Evolutionary conservation across 371 early-diverging fungal genomes (phyloP).

Genomic region (Smittium culicis): DNA sequence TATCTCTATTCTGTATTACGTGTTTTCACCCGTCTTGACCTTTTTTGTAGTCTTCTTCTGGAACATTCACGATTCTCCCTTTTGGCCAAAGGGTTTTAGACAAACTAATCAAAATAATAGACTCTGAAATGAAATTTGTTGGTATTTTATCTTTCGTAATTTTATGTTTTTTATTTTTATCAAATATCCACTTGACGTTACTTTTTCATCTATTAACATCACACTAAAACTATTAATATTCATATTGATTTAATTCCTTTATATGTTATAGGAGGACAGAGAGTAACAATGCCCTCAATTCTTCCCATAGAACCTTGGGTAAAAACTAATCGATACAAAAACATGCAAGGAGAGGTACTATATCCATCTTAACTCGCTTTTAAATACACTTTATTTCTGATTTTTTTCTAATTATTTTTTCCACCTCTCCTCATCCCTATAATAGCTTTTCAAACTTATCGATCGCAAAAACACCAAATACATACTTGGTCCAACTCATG

Average conservation of each 20-base stretch:
- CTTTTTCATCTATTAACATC: too few species aligned
- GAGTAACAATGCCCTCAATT: constrained; percentile 53
- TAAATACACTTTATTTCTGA: too few species aligned
- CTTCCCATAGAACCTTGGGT: constrained; percentile 57
- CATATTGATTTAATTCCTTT: too few species aligned
- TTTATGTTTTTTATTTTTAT: too few species aligned
- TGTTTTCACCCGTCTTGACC: neutral
- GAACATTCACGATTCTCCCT: constrained; percentile 69
- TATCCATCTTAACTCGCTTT: too few species aligned
- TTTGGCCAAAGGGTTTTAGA: constrained; percentile 54
- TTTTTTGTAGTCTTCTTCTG: constrained; percentile 33
- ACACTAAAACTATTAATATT: too few species aligned
- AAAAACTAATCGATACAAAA: constrained; percentile 61
- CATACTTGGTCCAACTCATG: constrained; percentile 76
- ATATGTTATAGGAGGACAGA: constrained; percentile 58
- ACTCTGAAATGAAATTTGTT: constrained; percentile 57
- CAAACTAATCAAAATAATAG: constrained; percentile 63
- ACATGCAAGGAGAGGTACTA: constrained; percentile 47
- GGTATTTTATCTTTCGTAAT: constrained; percentile 50
- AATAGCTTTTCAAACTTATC: constrained; percentile 57
- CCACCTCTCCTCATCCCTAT: too few species aligned
- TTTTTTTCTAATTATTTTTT: too few species aligned
- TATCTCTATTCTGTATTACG: neutral
- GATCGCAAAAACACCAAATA: constrained; percentile 63
- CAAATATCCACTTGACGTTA: too few species aligned